Conservation (phyloP, 257 asterid genomes). For the Solanum okadae region DNA sequence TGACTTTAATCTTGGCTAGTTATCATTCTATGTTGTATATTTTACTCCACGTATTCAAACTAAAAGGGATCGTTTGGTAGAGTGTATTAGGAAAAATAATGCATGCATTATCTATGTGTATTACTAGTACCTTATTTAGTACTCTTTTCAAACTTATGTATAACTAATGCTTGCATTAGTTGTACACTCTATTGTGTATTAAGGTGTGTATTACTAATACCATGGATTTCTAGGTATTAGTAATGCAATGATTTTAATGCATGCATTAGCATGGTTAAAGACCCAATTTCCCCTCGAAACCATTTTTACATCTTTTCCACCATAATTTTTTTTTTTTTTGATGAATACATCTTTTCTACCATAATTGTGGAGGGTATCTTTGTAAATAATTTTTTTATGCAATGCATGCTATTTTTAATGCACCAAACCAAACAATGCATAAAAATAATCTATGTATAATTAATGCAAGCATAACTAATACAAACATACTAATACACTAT, state of each 20-base stretch:
- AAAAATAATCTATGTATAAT: not conserved
- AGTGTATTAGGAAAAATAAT: not conserved
- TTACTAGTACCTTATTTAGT: not conserved
- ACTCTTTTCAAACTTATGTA: not conserved
- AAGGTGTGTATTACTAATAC: not conserved
- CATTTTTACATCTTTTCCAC: not conserved
- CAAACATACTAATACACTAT: not conserved
- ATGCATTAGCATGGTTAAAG: not conserved
- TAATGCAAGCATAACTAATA: not conserved
- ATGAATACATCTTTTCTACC: not conserved
- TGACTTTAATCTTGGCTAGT: not conserved
- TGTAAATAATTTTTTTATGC: not conserved
- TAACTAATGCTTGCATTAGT: not conserved
- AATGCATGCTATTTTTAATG: too few species aligned
- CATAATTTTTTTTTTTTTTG: too few species aligned
- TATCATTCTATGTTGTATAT: not conserved
- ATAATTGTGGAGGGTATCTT: not conserved
- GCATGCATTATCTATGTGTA: not conserved
- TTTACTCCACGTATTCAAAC: not conserved
- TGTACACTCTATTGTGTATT: not conserved
- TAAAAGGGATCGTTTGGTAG: not conserved
- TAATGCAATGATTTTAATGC: not conserved
- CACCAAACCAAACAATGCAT: too few species aligned
- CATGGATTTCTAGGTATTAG: not conserved
- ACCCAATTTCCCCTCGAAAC: not conserved